These are phyloP conservation scores for Epichloe elymi DNA, from an alignment of 2,329 filamentous ascomycete genomes.

Conservation along the genomic window DNA sequence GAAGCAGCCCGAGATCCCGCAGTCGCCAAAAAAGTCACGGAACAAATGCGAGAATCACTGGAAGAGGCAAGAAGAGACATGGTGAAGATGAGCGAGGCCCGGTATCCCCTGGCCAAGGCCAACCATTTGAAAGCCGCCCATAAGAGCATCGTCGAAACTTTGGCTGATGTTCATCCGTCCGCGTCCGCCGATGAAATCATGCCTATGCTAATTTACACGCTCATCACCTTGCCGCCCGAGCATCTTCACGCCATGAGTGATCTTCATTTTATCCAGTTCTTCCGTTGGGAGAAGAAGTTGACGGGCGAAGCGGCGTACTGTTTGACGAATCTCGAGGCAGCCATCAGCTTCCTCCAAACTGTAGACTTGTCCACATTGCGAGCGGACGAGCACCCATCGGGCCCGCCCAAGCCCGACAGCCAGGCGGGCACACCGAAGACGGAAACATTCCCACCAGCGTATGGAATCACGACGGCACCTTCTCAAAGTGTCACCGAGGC, in stretches of 20 bases:
- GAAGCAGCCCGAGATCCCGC: constrained; percentile 41
- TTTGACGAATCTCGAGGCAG: constrained; percentile 87
- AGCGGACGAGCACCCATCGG: constrained; percentile 61
- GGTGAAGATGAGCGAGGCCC: constrained; percentile 70
- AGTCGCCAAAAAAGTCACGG: constrained; percentile 43
- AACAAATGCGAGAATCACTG: constrained; percentile 61
- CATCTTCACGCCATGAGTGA: constrained; percentile 86
- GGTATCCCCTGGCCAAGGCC: constrained; percentile 82
- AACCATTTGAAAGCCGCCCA: constrained; percentile 79
- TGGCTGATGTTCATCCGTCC: constrained; percentile 53
- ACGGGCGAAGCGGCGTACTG: constrained; percentile 94
- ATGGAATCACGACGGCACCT: constrained; percentile 28
- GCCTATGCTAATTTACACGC: constrained; percentile 88
- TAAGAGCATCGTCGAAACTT: constrained; percentile 85
- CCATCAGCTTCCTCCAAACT: constrained; percentile 87
- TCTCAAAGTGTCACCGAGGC: constrained; percentile 20
- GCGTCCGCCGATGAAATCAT: constrained; percentile 96
- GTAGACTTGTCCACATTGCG: constrained; percentile 85
- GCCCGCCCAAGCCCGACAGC: constrained; percentile 45
- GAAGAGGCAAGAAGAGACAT: constrained; percentile 57
- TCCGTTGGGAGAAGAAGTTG: constrained; percentile 72
- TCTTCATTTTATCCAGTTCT: constrained; percentile 84
- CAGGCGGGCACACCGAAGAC: constrained; percentile 34
- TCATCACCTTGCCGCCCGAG: constrained; percentile 82
- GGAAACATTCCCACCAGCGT: constrained; percentile 46